A percentile compares a stretch with the other conserved stretches of the same genome.
Conservation (phyloP, 129 eudicot genomes). For the sunflower (Helianthus annuus) region DNA sequence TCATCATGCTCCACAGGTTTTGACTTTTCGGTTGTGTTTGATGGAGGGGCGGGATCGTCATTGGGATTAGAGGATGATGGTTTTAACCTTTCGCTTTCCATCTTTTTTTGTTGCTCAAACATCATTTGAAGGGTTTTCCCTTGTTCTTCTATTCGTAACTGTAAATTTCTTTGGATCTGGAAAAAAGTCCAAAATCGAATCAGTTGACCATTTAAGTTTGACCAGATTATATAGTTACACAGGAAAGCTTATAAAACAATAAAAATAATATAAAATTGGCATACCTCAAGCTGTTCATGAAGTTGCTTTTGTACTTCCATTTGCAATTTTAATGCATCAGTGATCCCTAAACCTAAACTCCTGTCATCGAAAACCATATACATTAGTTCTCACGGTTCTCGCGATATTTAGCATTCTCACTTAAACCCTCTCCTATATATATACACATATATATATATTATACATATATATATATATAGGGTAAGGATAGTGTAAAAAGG, state of each 20-base stretch:
- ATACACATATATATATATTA: too few relatives aligned
- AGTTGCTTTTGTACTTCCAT: conserved; percentile 98
- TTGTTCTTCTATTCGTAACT: conserved; percentile 87
- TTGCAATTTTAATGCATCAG: conserved; percentile 75
- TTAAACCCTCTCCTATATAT: too few relatives aligned
- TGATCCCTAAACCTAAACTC: conserved; percentile 47
- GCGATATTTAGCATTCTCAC: too few relatives aligned
- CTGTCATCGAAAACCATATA: conserved; percentile 38
- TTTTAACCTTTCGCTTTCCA: conserved; percentile 56
- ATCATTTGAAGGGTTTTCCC: conserved; percentile 78
- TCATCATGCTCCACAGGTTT: conserved; percentile 24
- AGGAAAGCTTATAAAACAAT: not conserved
- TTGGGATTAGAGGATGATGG: conserved; percentile 46
- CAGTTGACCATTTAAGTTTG: not conserved
- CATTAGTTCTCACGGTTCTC: too few relatives aligned
- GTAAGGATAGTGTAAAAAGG: too few relatives aligned
- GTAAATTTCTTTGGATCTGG: conserved; percentile 78
- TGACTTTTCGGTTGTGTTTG: conserved; percentile 26
- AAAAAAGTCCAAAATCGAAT: not conserved
- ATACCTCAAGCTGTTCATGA: conserved; percentile 93
- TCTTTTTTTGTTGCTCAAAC: conserved; percentile 75
- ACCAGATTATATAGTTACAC: not conserved
- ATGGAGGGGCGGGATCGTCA: conserved; percentile 23
- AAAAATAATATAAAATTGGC: conserved; percentile 1
- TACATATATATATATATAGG: too few relatives aligned